Evolutionary conservation across 2,329 filamentous ascomycete species (phyloP).

Genomic region (Clathrospora elynae): DNA sequence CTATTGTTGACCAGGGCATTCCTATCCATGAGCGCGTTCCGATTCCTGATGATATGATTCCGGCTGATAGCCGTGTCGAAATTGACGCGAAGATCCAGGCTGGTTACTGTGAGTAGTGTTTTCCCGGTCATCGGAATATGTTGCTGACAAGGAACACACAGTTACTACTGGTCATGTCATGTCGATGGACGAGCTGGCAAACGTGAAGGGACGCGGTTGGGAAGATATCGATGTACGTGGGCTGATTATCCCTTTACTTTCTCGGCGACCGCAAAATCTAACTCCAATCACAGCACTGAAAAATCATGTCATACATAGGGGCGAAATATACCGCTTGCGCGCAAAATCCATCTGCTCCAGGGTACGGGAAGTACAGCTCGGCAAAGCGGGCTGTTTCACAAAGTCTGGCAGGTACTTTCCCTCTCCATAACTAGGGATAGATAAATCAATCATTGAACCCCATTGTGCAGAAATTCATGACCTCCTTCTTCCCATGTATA

Average conservation of each 20-base stretch:
- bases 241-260: constrained; percentile 8
- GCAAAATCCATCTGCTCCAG: too few relatives aligned
- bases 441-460: too few relatives aligned
- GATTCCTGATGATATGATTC: constrained; percentile 91
- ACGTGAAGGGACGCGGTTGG: constrained; percentile 89
- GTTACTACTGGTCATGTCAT: constrained; percentile 88
- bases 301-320: constrained; percentile 14
- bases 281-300: constrained; percentile 41
- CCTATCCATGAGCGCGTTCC: constrained; percentile 89
- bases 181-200: constrained; percentile 81
- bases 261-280: constrained; percentile 19
- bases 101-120: constrained; percentile 67
- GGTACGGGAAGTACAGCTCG: too few relatives aligned
- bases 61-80: constrained; percentile 93
- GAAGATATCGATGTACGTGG: constrained; percentile 67
- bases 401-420: too few relatives aligned
- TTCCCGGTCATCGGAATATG: background rate
- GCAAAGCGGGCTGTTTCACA: too few relatives aligned
- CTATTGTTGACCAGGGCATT: constrained; percentile 82
- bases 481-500: too few relatives aligned
- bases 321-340: too few relatives aligned
- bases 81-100: constrained; percentile 99
- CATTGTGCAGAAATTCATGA: too few relatives aligned
- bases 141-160: constrained; percentile 36
- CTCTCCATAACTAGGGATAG: too few relatives aligned